A percentile compares a stretch with the other conserved stretches of the same genome.
These are phyloP conservation scores for Akanthomyces lecanii DNA, from an alignment of 2,329 filamentous ascomycete genomes.

Conservation along the genomic window DNA sequence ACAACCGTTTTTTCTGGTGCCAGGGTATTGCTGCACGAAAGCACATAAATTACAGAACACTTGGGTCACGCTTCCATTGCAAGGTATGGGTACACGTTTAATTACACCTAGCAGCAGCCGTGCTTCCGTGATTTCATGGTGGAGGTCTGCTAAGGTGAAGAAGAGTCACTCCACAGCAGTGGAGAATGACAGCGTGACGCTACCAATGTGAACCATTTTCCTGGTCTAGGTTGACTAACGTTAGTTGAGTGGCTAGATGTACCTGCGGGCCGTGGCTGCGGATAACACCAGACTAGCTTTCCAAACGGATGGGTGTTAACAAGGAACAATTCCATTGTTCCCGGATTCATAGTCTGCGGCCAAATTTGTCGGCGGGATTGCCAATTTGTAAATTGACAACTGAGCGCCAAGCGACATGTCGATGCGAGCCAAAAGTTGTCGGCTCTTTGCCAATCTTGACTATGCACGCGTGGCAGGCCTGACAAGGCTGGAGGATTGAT, in stretches of 20 bases:
- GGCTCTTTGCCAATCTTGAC: not conserved
- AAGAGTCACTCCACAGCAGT: conserved; percentile 7
- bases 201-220: not conserved
- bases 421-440: not conserved
- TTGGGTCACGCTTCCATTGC: conserved; percentile 4
- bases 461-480: not conserved
- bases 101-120: not conserved
- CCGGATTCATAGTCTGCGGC: not conserved
- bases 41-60: not conserved
- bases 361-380: not conserved
- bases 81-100: conserved; percentile 12
- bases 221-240: too few species aligned
- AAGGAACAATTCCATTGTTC: conserved; percentile 5
- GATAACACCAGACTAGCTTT: not conserved
- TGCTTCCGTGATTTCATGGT: conserved; percentile 3
- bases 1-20: not conserved
- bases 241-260: too few species aligned
- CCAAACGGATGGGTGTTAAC: not conserved
- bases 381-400: not conserved
- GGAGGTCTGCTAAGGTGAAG: not conserved
- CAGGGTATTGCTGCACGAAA: not conserved
- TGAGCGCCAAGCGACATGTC: not conserved
- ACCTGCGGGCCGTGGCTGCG: not conserved
- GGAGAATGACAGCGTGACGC: not conserved
- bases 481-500: not conserved